phyloP scores from a whole-genome alignment of 441 rosid species.

The Brassica hybrid region DNA sequence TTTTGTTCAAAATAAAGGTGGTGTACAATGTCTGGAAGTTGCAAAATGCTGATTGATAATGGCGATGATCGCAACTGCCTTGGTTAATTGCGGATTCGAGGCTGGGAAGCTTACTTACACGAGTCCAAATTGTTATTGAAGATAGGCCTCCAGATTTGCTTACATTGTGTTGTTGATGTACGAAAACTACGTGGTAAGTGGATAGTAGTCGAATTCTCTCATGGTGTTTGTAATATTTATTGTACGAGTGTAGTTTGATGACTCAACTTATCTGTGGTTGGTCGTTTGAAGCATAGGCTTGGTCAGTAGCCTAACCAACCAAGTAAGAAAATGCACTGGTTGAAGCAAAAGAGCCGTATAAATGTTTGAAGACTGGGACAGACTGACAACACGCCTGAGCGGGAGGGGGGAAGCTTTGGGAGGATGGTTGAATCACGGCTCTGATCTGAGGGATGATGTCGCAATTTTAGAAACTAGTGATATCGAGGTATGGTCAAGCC shows the following conservation, averaged over 20 bases:
- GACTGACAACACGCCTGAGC: neutral
- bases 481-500: neutral
- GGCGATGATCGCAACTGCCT: conserved; percentile 9
- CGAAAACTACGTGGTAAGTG: conserved; percentile 14
- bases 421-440: neutral
- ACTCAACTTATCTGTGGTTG: conserved; percentile 20
- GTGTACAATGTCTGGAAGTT: conserved; percentile 5
- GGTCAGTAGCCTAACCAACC: neutral
- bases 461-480: neutral
- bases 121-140: conserved; percentile 8
- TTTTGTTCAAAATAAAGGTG: conserved; percentile 12
- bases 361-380: conserved; percentile 2
- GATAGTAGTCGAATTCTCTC: conserved; percentile 9
- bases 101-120: conserved; percentile 24
- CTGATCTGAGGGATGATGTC: neutral
- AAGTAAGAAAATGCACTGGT: neutral
- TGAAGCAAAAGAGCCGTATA: conserved; percentile 20
- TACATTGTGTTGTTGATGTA: conserved; percentile 20
- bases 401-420: neutral
- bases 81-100: conserved; percentile 2
- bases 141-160: conserved; percentile 14
- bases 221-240: conserved; percentile 1
- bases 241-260: neutral
- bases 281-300: conserved; percentile 15
- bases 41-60: conserved; percentile 18